Evolutionary conservation across 139 green algal genomes (phyloP), one percentile per base, ranked within the genome.

Genomic region (Bryopsis sp.): DNA sequence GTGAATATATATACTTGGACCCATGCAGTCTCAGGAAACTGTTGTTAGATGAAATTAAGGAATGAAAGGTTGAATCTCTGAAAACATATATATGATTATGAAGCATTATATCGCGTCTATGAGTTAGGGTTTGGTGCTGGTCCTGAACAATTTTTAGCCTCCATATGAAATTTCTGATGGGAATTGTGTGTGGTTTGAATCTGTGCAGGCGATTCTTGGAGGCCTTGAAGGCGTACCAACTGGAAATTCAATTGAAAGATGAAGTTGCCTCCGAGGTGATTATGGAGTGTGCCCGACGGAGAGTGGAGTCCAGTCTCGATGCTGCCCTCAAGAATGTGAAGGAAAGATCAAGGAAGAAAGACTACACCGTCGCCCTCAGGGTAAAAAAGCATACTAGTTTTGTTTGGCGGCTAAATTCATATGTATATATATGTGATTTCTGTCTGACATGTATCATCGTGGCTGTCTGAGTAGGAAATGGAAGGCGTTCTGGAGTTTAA

Each of bases 61-160:
- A n/a, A n/a, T n/a, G n/a, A n/a, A n/a, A n/a, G n/a, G n/a, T n/a
- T n/a, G n/a, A n/a, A n/a, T n/a, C n/a, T n/a, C n/a, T n/a, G n/a
- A n/a, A n/a, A n/a, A n/a, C n/a, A n/a, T n/a, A n/a, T n/a, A n/a
- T n/a, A n/a, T n/a, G n/a, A n/a, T n/a, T n/a, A n/a, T n/a, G n/a
- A n/a, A n/a, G n/a, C n/a, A n/a, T n/a, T n/a, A n/a, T n/a, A n/a
- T n/a, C n/a, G n/a, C n/a, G n/a, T n/a, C n/a, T n/a, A n/a, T n/a
- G n/a, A n/a, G n/a, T n/a, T 83, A 65, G 38, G 70, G 3, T 4
- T 62, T 59, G 54, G 72, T 54, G 43, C 19, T 19, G 19, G 15
- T 19, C 19, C 15, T 54, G 43, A 54, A 19, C 43, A 54, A 54
- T 54, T 54, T 54, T 19, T 54, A 19, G 43, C 43, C 19, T 54